Conservation (phyloP, 2,329 filamentous ascomycete genomes). For the Stromatinia cepivora region DNA sequence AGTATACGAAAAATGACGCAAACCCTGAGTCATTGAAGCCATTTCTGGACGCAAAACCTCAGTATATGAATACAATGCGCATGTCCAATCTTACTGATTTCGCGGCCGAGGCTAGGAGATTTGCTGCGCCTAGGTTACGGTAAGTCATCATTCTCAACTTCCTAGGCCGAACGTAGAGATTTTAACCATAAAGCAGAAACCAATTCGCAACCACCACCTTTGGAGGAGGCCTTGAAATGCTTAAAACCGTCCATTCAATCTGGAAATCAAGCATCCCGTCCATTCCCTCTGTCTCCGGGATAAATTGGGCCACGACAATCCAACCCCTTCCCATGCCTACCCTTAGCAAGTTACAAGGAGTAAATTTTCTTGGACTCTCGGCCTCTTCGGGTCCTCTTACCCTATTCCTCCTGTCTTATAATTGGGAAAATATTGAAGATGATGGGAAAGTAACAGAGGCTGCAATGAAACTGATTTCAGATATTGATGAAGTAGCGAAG, state of each 20-base stretch:
- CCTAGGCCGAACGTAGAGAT: neutral
- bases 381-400: neutral
- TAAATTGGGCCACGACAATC: neutral
- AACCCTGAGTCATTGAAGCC: neutral
- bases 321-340: neutral
- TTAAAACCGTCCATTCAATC: neutral
- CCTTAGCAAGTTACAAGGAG: neutral
- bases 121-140: neutral
- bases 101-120: neutral
- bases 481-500: neutral
- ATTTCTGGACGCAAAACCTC: neutral
- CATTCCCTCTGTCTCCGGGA: neutral
- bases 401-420: neutral
- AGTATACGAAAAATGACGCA: neutral
- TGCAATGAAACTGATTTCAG: neutral
- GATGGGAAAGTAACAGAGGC: neutral
- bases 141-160: neutral
- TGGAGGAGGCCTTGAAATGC: neutral
- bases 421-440: neutral
- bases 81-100: neutral
- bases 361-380: neutral
- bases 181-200: neutral
- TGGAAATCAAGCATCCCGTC: neutral
- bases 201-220: slow-evolving; percentile 3
- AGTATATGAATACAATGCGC: slow-evolving; percentile 3